phyloP scores from a whole-genome alignment of 495 filamentous ascomycete species.

The Xylaria flabelliformis region DNA sequence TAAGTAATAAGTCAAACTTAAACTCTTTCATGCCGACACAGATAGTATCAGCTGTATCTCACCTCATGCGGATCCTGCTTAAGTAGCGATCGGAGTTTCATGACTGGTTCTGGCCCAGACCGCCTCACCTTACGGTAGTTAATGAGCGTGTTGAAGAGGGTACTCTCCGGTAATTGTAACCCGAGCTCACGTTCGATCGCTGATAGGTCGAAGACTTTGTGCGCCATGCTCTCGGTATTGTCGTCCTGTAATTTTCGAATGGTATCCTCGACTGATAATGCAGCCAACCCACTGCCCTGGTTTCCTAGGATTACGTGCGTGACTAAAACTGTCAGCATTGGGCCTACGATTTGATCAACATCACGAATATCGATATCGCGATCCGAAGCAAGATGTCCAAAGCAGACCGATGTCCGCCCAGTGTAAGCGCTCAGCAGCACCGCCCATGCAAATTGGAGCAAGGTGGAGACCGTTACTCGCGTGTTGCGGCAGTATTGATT shows the following conservation, averaged over 20 bases:
- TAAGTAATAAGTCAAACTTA: not conserved
- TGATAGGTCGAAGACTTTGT: conserved; percentile 14
- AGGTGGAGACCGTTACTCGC: conserved; percentile 58
- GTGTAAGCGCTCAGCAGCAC: conserved; percentile 58
- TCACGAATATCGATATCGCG: conserved; percentile 55
- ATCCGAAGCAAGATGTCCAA: conserved; percentile 60
- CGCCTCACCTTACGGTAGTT: conserved; percentile 15
- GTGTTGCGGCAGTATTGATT: conserved; percentile 50
- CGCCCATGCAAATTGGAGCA: conserved; percentile 61
- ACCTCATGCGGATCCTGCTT: conserved; percentile 20
- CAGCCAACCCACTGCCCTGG: not conserved
- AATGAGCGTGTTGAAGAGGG: conserved; percentile 15
- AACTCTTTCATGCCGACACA: not conserved
- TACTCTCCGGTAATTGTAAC: not conserved
- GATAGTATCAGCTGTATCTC: not conserved
- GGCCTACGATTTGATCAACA: conserved; percentile 57
- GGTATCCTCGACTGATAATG: conserved; percentile 2
- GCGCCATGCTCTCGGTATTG: conserved; percentile 14
- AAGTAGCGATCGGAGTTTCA: conserved; percentile 14
- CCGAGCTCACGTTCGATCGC: not conserved
- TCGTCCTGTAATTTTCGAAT: conserved; percentile 17
- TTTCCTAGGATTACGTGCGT: conserved; percentile 52
- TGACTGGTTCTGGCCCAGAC: conserved; percentile 6
- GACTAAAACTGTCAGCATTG: conserved; percentile 61
- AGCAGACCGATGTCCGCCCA: conserved; percentile 58